These are phyloP conservation scores for Chlorella sorokiniana DNA, from an alignment of 139 green algal genomes.

Conservation along the genomic window DNA sequence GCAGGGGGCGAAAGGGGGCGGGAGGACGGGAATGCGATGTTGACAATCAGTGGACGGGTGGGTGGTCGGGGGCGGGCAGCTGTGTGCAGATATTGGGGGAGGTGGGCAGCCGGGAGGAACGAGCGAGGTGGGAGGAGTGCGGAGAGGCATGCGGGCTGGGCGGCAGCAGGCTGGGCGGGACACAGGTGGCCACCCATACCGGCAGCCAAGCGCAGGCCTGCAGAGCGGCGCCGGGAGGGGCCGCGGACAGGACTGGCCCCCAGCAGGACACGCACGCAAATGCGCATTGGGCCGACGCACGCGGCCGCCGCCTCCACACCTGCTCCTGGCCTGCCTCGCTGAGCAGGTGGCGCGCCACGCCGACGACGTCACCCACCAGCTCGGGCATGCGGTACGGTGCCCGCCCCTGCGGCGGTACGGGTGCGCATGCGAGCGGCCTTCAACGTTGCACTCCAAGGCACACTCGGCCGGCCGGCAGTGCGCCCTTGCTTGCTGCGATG, in stretches of 20 bases:
- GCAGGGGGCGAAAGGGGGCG: no score
- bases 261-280: neutral
- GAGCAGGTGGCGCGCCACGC: conserved; percentile 4
- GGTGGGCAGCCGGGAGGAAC: no score
- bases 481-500: no score
- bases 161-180: no score
- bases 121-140: no score
- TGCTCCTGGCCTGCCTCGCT: conserved; percentile 1
- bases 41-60: neutral
- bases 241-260: neutral
- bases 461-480: neutral
- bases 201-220: no score
- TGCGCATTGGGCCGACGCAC: no score
- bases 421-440: neutral
- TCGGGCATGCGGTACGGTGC: neutral
- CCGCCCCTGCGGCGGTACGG: conserved; percentile 3
- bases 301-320: neutral
- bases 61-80: no score
- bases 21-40: neutral
- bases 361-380: neutral
- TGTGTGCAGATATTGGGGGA: no score
- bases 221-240: no score
- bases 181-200: no score
- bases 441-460: neutral
- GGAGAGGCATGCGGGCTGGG: no score